Base-by-base conservation (phyloP, 148 eudicot species). In the Rheum nobile region DNA sequence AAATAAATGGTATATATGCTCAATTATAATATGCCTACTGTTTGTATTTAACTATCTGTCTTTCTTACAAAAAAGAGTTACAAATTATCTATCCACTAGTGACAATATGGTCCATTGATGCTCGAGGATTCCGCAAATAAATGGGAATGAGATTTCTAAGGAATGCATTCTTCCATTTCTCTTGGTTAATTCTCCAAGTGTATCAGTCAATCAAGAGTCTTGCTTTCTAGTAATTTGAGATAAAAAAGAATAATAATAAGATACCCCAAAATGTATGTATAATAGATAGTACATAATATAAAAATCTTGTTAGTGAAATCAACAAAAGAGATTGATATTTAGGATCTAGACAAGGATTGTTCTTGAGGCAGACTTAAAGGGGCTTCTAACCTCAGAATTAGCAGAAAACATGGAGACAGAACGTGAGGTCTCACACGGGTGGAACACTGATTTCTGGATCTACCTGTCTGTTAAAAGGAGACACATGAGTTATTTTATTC, bases 301-400 rank as follows among this genome's bases (percentile, higher is more conserved):
- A 28, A 22, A 24, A 28, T 31, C 13, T 54, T 28, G 67, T 19
- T 19, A 61, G 26, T 61, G 34, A 61, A 26, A 11, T 26, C 34
- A 29, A 28, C 19, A 61, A 17, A 28, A 59, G 28, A 61, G 17
- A 28, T 61, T 28, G 35, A 29, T 61, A 29, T 61, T 4, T 29
- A 61, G 29, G 35, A 61, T 61, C 7, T 10, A 0, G 35, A 61
- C 67, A 31, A 61, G 67, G 67, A 29, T 29, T 3, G 67, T 29
- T 61, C 35, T 61, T 61, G 81, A 83, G 77, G 47, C 38, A 77
- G 82, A 77, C 75, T 26, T 4, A 74, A 65, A 41, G 79, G 75
- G 78, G 46, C 77, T 77, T 37, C 26, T 42, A 72, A 26, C 80
- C 80, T 77, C 74, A 71, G 75, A 65, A 71, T 48, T 31, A 47